Evolutionary conservation across 495 filamentous ascomycete genomes (phyloP).

Genomic region (Recurvomyces mirabilis): DNA sequence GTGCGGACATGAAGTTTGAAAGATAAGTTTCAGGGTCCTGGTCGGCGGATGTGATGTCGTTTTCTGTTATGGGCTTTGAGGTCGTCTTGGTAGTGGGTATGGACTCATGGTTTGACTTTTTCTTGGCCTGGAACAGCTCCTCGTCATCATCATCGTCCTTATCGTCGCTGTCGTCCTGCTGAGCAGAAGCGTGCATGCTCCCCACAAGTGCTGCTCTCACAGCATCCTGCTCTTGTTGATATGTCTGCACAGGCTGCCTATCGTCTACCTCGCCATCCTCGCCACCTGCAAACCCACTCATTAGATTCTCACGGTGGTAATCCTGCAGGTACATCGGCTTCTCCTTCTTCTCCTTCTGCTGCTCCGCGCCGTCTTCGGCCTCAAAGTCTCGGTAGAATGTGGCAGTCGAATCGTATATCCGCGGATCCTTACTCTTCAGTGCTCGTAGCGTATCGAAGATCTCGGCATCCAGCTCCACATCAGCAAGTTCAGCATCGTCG

Average conservation of each 20-base stretch:
- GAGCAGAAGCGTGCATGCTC: conserved; percentile 61
- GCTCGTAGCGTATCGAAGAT: conserved; percentile 76
- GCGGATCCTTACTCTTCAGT: conserved; percentile 78
- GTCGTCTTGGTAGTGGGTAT: conserved; percentile 8
- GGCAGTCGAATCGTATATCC: conserved; percentile 68
- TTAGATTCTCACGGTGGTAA: conserved; percentile 78
- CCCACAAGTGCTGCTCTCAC: conserved; percentile 64
- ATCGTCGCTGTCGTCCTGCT: conserved; percentile 27
- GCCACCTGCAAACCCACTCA: conserved; percentile 50
- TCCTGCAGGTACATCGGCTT: conserved; percentile 81
- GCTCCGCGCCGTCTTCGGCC: conserved; percentile 29
- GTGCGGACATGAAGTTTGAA: conserved; percentile 75
- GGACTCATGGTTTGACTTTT: conserved; percentile 16
- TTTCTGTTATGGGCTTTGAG: conserved; percentile 37
- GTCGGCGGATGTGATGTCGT: conserved; percentile 67
- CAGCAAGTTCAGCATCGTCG: conserved; percentile 74
- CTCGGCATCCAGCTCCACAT: conserved; percentile 69
- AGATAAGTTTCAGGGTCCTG: conserved; percentile 83
- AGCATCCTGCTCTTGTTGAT: conserved; percentile 73
- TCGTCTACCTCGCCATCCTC: conserved; percentile 45
- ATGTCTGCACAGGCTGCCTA: conserved; percentile 50
- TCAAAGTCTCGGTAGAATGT: conserved; percentile 66
- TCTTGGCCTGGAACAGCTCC: conserved; percentile 49
- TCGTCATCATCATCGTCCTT: conserved; percentile 48
- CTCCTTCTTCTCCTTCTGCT: conserved; percentile 45